Evolutionary conservation across 2,329 filamentous ascomycete species (phyloP), one percentile per base, ranked within the genome.

Genomic region (Fusarium piperis): DNA sequence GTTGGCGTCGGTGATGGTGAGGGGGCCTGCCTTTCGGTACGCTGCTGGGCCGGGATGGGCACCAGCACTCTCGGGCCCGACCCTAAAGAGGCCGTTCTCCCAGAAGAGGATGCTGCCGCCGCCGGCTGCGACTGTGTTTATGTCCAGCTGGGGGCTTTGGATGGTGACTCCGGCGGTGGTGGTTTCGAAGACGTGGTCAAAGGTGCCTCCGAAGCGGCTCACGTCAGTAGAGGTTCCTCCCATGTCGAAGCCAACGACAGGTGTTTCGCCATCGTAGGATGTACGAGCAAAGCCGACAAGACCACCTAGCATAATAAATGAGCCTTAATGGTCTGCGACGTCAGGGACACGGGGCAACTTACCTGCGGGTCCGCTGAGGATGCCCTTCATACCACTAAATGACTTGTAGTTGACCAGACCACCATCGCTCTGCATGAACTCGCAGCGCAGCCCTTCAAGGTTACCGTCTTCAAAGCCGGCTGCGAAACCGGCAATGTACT

Each of bases 121-220:
- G 9, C 83, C 83, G 13, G 83, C 83, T 3, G 83, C 83, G 3
- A 93, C 91, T 1, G 91, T 93, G 77, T 92, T 92, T 79, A 93
- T 93, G 74, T 93, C 91, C 3, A 93, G 84, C 75, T 93, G 91
- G 0, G 91, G 91, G 2, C 87, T 90, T 68, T 92, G 90, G 30
- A 93, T 92, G 2, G 90, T 90, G 2, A 93, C 88, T 28, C 91
- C 90, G 1, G 91, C 90, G 9, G 91, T 92, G 6, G 90, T 92
- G 1, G 90, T 91, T 72, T 92, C 90, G 65, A 92, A 92, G n/a
- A 93, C 89, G 74, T 93, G 90, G 64, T 93, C 91, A 71, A 93
- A 91, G 56, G 88, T 84, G 20, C 91, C 91, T 16, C 88, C 89
- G 73, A 91, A 93, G 39, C 91, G 83, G 59, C 89, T 91, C n/a